Conservation (phyloP, 2,329 filamentous ascomycete genomes). For the Pestalotiopsis sp. region DNA sequence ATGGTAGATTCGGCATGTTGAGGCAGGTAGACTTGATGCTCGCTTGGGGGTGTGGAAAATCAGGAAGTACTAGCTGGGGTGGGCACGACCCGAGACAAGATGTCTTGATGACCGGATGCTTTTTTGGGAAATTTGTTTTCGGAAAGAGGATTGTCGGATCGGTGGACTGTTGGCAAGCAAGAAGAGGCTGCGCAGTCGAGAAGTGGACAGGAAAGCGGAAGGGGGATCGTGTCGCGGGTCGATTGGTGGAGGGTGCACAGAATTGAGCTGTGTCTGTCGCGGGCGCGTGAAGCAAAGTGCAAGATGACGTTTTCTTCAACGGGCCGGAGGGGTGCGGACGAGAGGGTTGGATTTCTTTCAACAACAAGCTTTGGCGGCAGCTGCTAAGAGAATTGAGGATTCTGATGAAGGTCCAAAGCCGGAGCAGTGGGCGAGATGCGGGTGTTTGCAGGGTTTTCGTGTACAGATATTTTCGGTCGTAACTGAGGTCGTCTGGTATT, state of each 20-base stretch:
- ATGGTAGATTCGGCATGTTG: constrained; percentile 73
- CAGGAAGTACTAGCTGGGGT: neutral
- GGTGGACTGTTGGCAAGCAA: neutral
- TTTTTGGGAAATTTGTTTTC: neutral
- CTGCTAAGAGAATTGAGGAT: neutral
- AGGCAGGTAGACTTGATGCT: neutral
- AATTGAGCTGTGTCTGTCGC: constrained; percentile 4
- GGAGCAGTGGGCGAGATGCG: neutral
- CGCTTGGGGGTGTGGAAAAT: neutral
- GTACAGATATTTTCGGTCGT: neutral
- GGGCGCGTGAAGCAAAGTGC: constrained; percentile 4
- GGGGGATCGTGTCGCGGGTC: constrained; percentile 8
- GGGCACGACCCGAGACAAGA: neutral
- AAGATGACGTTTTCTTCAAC: constrained; percentile 2
- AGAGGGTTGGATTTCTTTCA: neutral
- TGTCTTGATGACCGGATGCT: neutral
- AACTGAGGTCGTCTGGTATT: neutral
- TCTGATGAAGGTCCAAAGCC: neutral
- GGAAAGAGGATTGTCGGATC: neutral
- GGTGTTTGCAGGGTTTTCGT: neutral
- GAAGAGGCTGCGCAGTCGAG: neutral
- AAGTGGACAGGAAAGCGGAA: neutral
- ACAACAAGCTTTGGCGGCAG: neutral
- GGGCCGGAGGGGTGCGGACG: neutral
- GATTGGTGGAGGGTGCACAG: constrained; percentile 7